Conservation (phyloP, 768 basidiomycete species). For the Suillus paluster region DNA sequence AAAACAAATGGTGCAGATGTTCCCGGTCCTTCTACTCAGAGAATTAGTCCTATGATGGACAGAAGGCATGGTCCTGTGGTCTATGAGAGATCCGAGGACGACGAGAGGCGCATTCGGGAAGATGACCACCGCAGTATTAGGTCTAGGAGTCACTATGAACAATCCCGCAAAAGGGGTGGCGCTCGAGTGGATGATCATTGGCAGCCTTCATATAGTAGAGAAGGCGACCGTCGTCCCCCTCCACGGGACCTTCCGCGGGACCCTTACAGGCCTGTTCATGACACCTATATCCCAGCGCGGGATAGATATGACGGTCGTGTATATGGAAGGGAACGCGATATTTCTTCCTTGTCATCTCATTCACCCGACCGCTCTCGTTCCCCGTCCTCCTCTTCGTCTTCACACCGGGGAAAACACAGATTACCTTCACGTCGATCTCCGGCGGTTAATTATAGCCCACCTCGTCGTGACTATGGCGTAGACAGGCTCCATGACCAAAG, state of each 20-base stretch:
- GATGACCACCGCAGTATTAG: conserved; percentile 34
- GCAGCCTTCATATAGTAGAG: conserved; percentile 24
- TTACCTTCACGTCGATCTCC: conserved; percentile 44
- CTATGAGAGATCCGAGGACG: conserved; percentile 48
- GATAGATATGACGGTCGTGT: conserved; percentile 31
- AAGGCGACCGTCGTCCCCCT: conserved; percentile 29
- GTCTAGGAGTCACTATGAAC: conserved; percentile 22
- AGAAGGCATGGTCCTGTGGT: conserved; percentile 24
- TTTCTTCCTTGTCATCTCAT: conserved; percentile 26
- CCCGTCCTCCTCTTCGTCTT: conserved; percentile 39
- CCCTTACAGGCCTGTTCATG: conserved; percentile 23
- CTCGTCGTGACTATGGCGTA: conserved; percentile 37
- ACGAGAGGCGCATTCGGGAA: conserved; percentile 47
- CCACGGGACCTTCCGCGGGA: conserved; percentile 28
- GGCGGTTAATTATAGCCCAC: conserved; percentile 42
- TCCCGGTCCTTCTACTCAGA: conserved; percentile 22
- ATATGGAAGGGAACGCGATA: conserved; percentile 25
- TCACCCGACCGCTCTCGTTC: conserved; percentile 45
- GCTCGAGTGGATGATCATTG: conserved; percentile 26
- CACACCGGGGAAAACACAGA: conserved; percentile 36
- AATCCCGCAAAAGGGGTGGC: conserved; percentile 8
- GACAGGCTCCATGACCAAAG: conserved; percentile 41
- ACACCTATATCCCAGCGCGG: conserved; percentile 20
- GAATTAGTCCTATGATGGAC: conserved; percentile 26
- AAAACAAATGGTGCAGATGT: conserved; percentile 41